Base-by-base conservation (phyloP, 768 basidiomycete species). In the Russula sp. region DNA sequence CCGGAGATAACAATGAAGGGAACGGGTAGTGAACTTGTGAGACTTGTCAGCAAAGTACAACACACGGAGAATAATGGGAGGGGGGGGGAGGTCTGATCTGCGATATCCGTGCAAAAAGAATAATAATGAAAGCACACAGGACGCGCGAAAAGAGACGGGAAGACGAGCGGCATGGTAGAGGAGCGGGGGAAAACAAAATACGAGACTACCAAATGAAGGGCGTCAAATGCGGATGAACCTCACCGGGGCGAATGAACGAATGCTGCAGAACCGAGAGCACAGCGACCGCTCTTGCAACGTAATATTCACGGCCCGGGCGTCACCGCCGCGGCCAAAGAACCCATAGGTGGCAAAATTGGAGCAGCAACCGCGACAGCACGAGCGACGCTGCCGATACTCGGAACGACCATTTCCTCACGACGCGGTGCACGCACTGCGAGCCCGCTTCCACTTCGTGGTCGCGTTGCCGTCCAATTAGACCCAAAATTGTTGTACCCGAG, bases 401-500 rank as follows among this genome's bases (percentile, higher is more conserved):
- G 68, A 4, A 63, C 62, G 5, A 63, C 55, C 22, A 61, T 68
- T 16, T 67, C 68, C 6, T 68, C 63, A 10, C 65, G 59, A 57
- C 62, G 48, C 39, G 66, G 65, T 13, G 65, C 64, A 4, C 68
- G 65, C 47, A 68, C 65, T 20, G 70, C 73, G 22, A 76, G 67
- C 49, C 75, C 75, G 68, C 75, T 75, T 57, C 75, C 75, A 69
- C 75, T 76, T 32, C 75, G 62, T 56, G 75, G 75, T 34, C 75
- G 67, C 48, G 71, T 72, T 45, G 70, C 69, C 39, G 74, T 66
- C 76, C 77, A 73, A 66, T 67, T 75, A 7, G 66, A 59, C 10
- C 68, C 66, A 55, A 71, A 66, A 62, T 53, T 53, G 8, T 69
- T 80, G 69, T 85, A 84, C 48, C 85, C 85, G 39, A 88, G 73